phyloP scores from a whole-genome alignment of 1,284 basidiomycete species.

The Trametes versicolor region DNA sequence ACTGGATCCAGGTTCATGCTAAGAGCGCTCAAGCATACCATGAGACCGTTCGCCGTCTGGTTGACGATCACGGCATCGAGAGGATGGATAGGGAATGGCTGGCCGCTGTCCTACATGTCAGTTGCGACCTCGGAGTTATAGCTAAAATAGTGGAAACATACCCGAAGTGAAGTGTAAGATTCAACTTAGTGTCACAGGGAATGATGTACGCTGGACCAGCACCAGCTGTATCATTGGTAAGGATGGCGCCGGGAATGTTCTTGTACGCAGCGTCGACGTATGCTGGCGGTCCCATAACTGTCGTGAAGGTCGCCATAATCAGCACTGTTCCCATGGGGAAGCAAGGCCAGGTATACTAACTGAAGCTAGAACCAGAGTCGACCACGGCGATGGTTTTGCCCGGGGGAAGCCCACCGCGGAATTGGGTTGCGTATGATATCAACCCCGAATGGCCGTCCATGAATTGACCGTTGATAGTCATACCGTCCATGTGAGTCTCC shows the following conservation, averaged over 20 bases:
- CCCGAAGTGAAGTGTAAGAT: conserved; percentile 9
- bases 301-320: not conserved
- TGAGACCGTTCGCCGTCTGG: conserved; percentile 3
- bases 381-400: conserved; percentile 7
- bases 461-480: conserved; percentile 33
- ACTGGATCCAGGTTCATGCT: not conserved
- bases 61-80: conserved; percentile 19
- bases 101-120: conserved; percentile 1
- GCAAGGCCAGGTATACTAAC: not conserved
- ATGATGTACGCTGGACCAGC: conserved; percentile 6
- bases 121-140: not conserved
- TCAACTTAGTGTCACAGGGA: conserved; percentile 15
- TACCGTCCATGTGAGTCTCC: conserved; percentile 34
- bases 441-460: conserved; percentile 23
- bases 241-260: conserved; percentile 2
- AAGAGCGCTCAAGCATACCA: conserved; percentile 7
- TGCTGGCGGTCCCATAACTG: conserved; percentile 4
- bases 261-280: conserved; percentile 9
- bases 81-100: conserved; percentile 24
- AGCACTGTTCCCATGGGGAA: not conserved
- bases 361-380: conserved; percentile 6
- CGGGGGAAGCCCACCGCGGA: not conserved
- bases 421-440: not conserved
- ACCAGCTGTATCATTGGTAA: not conserved
- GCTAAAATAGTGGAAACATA: not conserved